Evolutionary conservation across 805 yeast genomes (phyloP), one percentile per base, ranked within the genome.

Genomic region (Candida sonorensis): DNA sequence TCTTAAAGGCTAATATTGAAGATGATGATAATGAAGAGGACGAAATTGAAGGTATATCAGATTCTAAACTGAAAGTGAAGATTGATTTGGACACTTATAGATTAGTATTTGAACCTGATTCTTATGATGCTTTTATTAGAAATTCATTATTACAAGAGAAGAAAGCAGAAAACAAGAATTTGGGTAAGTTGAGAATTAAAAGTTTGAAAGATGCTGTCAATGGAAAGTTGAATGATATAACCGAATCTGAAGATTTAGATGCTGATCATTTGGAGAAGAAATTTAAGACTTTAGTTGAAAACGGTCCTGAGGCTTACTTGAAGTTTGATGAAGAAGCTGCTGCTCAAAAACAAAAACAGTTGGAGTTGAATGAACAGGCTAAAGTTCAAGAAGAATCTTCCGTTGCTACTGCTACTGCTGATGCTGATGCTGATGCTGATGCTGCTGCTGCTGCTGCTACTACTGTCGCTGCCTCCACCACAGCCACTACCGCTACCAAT

Each of bases 111-210:
- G 94, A 85, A 51, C 69, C 81, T 4, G 77, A 70, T 5, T 75
- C 95, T 0, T 75, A 70, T 42, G 98, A 92, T 60, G 80, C 78
- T 41, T 86, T 82, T 47, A 70, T 85, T 3, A 67, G 94, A 30
- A 68, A 66, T 39, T 60, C 77, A 1, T 62, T 74, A 12, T 76
- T 65, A 38, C 45, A 46, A 8, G 38, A 41, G n/a, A 64, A 57
- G 19, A 35, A 46, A 2, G 13, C 33, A 14, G 32, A 36, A 18
- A 45, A 41, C 20, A 44, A 36, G 20, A 30, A 41, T 15, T 26
- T 33, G 17, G 38, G 31, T 17, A 34, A 38, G 8, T 25, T 35
- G 7, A 46, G 48, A 26, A 7, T 47, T 22, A 35, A 39, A 4
- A 42, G 53, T 9, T 54, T 75, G 29, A 48, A 49, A 26, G 57